Conservation (phyloP, 345 rosid genomes). For the Gossypium bickii region DNA sequence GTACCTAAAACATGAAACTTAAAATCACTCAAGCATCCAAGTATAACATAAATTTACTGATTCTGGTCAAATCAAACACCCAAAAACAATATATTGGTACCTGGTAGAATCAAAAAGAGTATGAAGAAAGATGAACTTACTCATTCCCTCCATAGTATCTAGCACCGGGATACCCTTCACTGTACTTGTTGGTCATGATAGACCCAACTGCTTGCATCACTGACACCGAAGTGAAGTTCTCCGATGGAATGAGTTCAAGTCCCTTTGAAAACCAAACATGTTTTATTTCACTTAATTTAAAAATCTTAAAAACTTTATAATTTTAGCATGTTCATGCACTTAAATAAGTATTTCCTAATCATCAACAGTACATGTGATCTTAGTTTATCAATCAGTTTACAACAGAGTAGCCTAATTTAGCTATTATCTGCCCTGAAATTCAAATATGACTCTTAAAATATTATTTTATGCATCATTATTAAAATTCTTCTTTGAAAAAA, state of each 20-base stretch:
- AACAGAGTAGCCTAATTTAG: too few relatives aligned
- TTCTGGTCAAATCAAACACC: not conserved
- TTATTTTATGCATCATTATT: too few relatives aligned
- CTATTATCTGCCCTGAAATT: too few relatives aligned
- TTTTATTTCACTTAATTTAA: not conserved
- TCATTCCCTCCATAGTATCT: conserved; percentile 99
- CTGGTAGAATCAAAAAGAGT: not conserved
- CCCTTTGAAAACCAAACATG: conserved; percentile 50
- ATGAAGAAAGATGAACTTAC: conserved; percentile 34
- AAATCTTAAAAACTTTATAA: not conserved
- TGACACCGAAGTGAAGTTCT: conserved; percentile 95
- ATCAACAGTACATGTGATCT: not conserved
- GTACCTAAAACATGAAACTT: conserved; percentile 49
- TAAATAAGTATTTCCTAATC: not conserved
- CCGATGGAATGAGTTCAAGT: conserved; percentile 94
- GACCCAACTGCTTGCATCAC: conserved; percentile 99
- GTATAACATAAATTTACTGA: not conserved
- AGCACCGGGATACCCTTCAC: conserved; percentile 99
- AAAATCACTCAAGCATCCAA: conserved; percentile 11
- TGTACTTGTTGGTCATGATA: conserved; percentile 96
- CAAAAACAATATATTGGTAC: not conserved
- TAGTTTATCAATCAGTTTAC: too few relatives aligned
- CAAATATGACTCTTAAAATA: too few relatives aligned
- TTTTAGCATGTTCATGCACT: not conserved
- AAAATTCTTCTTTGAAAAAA: too few relatives aligned